These are phyloP conservation scores for Talaromyces sp. DNA, from an alignment of 2,329 filamentous ascomycete genomes.

Conservation along the genomic window DNA sequence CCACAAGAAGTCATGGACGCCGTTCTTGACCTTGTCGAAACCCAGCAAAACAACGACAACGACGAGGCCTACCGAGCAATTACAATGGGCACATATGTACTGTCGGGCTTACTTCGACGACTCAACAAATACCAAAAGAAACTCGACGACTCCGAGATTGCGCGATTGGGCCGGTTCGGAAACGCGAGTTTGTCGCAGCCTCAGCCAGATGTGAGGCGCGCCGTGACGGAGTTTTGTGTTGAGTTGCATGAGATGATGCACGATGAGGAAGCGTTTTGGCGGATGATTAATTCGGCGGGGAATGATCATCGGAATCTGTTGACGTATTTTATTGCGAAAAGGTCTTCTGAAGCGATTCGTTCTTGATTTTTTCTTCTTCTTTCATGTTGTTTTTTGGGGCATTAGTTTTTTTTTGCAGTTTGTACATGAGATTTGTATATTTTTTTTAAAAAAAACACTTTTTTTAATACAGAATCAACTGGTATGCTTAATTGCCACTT, in stretches of 20 bases:
- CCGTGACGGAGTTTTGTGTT: slow-evolving; percentile 27
- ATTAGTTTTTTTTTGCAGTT: neutral
- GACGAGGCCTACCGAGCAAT: slow-evolving; percentile 27
- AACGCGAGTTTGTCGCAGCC: slow-evolving; percentile 25
- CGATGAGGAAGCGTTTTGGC: slow-evolving; percentile 20
- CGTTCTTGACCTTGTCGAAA: slow-evolving; percentile 27
- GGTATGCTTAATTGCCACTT: neutral
- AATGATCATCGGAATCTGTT: slow-evolving; percentile 20
- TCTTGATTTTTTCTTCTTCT: neutral
- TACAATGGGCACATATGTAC: slow-evolving; percentile 28
- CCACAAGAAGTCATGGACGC: slow-evolving; percentile 25
- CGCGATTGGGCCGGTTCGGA: slow-evolving; percentile 28
- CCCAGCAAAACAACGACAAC: slow-evolving; percentile 24
- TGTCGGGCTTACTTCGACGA: slow-evolving; percentile 22
- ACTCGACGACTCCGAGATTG: slow-evolving; percentile 14
- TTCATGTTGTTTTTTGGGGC: neutral
- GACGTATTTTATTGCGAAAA: slow-evolving; percentile 22
- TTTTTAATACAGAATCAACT: neutral
- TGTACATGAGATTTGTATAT: neutral
- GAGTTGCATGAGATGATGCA: slow-evolving; percentile 20
- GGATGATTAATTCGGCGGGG: slow-evolving; percentile 17
- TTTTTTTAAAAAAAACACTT: neutral
- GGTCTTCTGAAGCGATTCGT: slow-evolving; percentile 3
- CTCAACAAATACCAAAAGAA: slow-evolving; percentile 16
- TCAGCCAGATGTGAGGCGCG: slow-evolving; percentile 32